Percentiles rank a stretch among this genome's conserved stretches.
Conservation (phyloP, 768 basidiomycete species). For the Phaeolepiota aurea region DNA sequence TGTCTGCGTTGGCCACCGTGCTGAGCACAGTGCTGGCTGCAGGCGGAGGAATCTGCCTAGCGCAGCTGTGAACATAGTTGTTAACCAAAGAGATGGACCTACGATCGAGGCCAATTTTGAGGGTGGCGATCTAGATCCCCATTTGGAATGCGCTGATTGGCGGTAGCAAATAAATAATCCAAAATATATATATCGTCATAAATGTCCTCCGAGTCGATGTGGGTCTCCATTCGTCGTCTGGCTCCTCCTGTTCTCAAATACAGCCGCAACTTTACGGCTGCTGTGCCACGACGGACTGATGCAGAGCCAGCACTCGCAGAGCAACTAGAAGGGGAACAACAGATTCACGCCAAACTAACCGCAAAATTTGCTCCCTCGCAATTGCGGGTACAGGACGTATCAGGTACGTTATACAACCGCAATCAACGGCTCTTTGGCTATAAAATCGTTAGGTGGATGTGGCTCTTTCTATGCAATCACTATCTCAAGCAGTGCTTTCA, state of each 20-base stretch:
- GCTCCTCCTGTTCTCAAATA: constrained; percentile 1
- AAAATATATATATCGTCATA: not conserved
- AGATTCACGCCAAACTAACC: constrained; percentile 65
- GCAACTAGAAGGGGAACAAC: constrained; percentile 55
- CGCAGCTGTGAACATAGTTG: too few relatives aligned
- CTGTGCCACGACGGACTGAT: not conserved
- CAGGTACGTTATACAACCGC: constrained; percentile 46
- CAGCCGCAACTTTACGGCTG: not conserved
- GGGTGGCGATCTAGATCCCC: not conserved
- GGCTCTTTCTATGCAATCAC: constrained; percentile 95
- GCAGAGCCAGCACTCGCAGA: constrained; percentile 10
- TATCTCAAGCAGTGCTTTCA: constrained; percentile 80
- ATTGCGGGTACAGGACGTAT: constrained; percentile 89
- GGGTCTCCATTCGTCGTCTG: constrained; percentile 6
- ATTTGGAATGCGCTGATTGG: not conserved
- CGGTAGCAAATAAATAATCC: not conserved
- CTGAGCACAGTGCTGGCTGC: not conserved
- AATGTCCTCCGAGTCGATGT: constrained; percentile 1
- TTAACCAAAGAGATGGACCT: too few relatives aligned
- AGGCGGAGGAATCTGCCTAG: not conserved
- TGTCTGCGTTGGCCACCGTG: too few relatives aligned
- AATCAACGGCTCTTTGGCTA: constrained; percentile 3
- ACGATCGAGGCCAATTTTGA: too few relatives aligned
- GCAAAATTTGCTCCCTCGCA: constrained; percentile 72
- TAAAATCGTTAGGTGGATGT: constrained; percentile 61